Conservation (phyloP, 352 stramenopile species). For the Ochromonadaceae sp. region DNA sequence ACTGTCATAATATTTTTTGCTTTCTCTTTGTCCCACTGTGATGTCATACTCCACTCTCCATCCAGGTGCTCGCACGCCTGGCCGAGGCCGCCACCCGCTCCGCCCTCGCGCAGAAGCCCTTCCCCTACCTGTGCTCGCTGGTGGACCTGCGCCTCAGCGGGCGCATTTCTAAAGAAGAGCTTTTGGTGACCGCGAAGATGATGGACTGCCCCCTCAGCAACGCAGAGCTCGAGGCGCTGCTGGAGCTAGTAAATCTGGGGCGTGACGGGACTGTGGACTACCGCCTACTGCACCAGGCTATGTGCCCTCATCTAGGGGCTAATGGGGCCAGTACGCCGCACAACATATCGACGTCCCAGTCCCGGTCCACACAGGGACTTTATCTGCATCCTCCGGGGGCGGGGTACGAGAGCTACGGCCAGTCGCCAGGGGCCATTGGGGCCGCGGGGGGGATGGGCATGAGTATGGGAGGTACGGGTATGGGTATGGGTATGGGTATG, state of each 20-base stretch:
- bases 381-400: too few relatives aligned
- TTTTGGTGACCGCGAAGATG: slow-evolving; percentile 14
- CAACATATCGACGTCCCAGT: too few relatives aligned
- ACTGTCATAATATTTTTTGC: too few relatives aligned
- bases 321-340: too few relatives aligned
- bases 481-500: too few relatives aligned
- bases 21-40: too few relatives aligned
- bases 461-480: too few relatives aligned
- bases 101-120: background rate
- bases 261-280: background rate
- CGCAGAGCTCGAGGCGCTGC: background rate
- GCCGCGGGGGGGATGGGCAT: too few relatives aligned
- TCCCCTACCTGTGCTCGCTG: slow-evolving; percentile 6
- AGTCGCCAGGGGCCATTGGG: too few relatives aligned
- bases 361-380: too few relatives aligned
- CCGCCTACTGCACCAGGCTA: background rate
- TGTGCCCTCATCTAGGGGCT: background rate
- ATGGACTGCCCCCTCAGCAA: slow-evolving; percentile 1
- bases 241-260: background rate
- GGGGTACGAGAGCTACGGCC: too few relatives aligned
- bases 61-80: background rate
- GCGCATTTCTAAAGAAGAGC: slow-evolving; percentile 3
- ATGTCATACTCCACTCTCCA: too few relatives aligned
- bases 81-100: background rate
- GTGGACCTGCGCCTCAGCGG: background rate